Evolutionary conservation across 2,329 filamentous ascomycete species (phyloP), one percentile per base, ranked within the genome.

Genomic region (Cytospora paraplurivora): DNA sequence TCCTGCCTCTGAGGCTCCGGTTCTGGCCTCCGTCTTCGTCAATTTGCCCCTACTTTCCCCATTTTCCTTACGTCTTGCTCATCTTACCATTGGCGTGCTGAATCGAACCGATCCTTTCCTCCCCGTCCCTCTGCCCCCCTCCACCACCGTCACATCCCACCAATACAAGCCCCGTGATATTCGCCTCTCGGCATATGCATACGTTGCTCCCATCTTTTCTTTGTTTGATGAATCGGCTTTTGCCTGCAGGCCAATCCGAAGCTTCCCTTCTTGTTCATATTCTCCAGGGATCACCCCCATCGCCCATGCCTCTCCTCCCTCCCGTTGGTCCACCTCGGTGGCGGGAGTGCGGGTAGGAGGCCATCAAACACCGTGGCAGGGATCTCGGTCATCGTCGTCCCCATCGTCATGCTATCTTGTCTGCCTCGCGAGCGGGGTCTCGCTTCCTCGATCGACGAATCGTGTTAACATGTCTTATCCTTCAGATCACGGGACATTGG

Each of bases 401-500:
- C 66, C 69, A 68, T 73, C 71, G 67, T 68, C 71, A 71, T 71
- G 69, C 68, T 69, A 57, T 69, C 67, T 69, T 62, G 67, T 63
- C 66, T 64, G 67, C 66, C 59, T 65, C n/a, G 70, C 71, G 72
- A 75, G 80, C 77, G 80, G 80, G 79, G 78, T 77, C 71, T 59
- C 41, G 32, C 64, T 59, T 68, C 63, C 52, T 65, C 66, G 66
- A 59, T 74, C 71, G 71, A 76, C 78, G 78, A 81, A 81, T 81
- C 71, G 73, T 78, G 73, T 74, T 72, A 69, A 70, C 70, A 71
- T 73, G 69, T 75, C 73, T 78, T 81, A 78, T 80, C 76, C 75
- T 74, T 69, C 71, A 27, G 70, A 69, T 73, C 70, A 69, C 68
- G 67, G 71, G 70, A 72, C 71, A 69, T 69, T 69, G 71, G 68